Conservation (phyloP, 305 asterid species). For the Nicotiana rustica region DNA sequence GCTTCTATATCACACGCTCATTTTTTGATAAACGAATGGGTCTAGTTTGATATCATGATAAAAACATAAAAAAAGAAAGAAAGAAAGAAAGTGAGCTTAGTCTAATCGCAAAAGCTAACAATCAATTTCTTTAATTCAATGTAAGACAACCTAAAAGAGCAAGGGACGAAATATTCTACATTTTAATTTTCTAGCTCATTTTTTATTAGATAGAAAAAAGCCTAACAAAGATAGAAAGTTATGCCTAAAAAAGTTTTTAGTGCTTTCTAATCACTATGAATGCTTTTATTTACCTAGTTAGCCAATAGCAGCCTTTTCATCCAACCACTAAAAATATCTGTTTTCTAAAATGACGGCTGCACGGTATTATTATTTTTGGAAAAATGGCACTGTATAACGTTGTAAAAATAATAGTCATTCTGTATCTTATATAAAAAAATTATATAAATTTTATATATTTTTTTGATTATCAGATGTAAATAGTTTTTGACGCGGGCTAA, state of each 20-base stretch:
- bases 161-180: background rate
- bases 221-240: background rate
- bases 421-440: too few relatives aligned
- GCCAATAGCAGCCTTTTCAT: background rate
- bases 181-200: background rate
- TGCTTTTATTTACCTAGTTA: background rate
- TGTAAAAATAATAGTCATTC: too few relatives aligned
- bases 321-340: background rate
- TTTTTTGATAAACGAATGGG: background rate
- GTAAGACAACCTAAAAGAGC: background rate
- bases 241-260: background rate
- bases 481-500: too few relatives aligned
- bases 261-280: background rate
- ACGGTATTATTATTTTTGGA: background rate
- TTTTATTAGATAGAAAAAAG: background rate
- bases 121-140: background rate
- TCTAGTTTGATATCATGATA: background rate
- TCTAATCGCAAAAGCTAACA: background rate
- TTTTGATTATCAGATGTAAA: too few relatives aligned
- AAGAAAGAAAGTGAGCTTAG: background rate
- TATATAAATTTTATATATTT: too few relatives aligned
- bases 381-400: too few relatives aligned
- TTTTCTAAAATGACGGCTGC: constrained; percentile 14
- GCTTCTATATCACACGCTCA: constrained; percentile 4
- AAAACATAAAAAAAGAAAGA: too few relatives aligned